Conservation (phyloP, 768 basidiomycete genomes). For the Trichaptum fuscoviolaceum region DNA sequence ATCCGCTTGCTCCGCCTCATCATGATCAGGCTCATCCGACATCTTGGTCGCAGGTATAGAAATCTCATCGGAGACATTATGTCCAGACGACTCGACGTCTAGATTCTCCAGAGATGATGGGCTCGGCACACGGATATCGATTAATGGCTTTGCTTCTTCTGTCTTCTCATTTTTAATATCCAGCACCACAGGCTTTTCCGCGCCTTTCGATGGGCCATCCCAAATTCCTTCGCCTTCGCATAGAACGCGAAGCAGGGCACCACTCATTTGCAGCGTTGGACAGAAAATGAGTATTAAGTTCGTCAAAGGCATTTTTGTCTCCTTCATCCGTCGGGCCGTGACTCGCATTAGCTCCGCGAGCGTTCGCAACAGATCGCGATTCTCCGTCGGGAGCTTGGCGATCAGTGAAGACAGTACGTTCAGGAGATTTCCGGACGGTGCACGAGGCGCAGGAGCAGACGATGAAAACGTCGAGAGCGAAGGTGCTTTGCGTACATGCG, state of each 20-base stretch:
- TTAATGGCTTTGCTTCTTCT: not conserved
- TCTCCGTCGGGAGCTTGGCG: slow-evolving; percentile 66
- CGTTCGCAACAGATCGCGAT: slow-evolving; percentile 79
- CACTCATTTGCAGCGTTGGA: slow-evolving; percentile 78
- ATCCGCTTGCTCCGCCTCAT: slow-evolving; percentile 5
- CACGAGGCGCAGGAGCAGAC: slow-evolving; percentile 57
- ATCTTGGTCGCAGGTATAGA: not conserved
- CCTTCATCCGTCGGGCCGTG: slow-evolving; percentile 59
- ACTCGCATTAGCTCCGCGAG: slow-evolving; percentile 75
- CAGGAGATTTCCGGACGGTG: slow-evolving; percentile 55
- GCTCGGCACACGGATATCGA: slow-evolving; percentile 3
- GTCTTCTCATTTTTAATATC: slow-evolving; percentile 26
- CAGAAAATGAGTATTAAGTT: slow-evolving; percentile 87
- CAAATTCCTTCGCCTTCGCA: slow-evolving; percentile 71
- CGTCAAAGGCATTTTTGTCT: slow-evolving; percentile 90
- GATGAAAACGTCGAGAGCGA: slow-evolving; percentile 76
- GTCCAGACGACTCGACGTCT: not conserved
- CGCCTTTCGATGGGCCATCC: slow-evolving; percentile 29
- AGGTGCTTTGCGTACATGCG: slow-evolving; percentile 63
- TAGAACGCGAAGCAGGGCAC: slow-evolving; percentile 62
- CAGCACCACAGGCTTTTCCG: slow-evolving; percentile 22
- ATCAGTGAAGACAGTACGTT: slow-evolving; percentile 60
- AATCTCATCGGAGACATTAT: not conserved
- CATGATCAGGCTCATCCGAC: not conserved
- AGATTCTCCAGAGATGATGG: not conserved